Evolutionary conservation across 1,284 basidiomycete genomes (phyloP).

Genomic region (Melampsora americana): DNA sequence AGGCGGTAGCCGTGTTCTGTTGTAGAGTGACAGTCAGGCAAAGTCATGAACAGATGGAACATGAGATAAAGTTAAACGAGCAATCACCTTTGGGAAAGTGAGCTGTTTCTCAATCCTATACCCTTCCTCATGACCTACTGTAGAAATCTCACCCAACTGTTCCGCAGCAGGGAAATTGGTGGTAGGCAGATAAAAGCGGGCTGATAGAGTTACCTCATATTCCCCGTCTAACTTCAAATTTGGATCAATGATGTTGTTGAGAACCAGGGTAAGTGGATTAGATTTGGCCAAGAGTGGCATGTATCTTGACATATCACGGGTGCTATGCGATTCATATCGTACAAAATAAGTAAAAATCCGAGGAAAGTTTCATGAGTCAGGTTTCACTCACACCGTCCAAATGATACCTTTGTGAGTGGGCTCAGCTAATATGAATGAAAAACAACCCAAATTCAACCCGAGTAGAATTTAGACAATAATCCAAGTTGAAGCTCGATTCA

Average conservation of each 20-base stretch:
- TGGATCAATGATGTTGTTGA: constrained; percentile 27
- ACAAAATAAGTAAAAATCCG: not conserved
- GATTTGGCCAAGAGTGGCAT: constrained; percentile 26
- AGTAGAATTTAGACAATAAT: too few species aligned
- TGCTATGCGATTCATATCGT: not conserved
- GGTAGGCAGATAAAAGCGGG: constrained; percentile 30
- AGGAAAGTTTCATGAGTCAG: not conserved
- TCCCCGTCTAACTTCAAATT: constrained; percentile 9
- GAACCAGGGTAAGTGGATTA: not conserved
- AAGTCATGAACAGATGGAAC: not conserved
- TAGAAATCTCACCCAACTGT: constrained; percentile 24
- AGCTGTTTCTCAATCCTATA: constrained; percentile 7
- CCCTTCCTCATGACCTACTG: constrained; percentile 12
- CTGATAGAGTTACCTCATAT: constrained; percentile 38
- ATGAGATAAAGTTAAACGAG: not conserved
- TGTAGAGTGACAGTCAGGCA: not conserved
- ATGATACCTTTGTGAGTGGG: constrained; percentile 30
- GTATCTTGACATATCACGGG: constrained; percentile 33
- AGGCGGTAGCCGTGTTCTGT: constrained; percentile 34
- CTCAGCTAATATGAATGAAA: constrained; percentile 20
- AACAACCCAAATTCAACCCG: not conserved
- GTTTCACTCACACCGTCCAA: constrained; percentile 36
- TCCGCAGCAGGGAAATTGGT: constrained; percentile 1
- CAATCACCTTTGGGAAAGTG: constrained; percentile 24
- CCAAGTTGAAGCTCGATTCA: not conserved